Conservation (phyloP, 2,329 filamentous ascomycete genomes). For the Colletotrichum shisoi region DNA sequence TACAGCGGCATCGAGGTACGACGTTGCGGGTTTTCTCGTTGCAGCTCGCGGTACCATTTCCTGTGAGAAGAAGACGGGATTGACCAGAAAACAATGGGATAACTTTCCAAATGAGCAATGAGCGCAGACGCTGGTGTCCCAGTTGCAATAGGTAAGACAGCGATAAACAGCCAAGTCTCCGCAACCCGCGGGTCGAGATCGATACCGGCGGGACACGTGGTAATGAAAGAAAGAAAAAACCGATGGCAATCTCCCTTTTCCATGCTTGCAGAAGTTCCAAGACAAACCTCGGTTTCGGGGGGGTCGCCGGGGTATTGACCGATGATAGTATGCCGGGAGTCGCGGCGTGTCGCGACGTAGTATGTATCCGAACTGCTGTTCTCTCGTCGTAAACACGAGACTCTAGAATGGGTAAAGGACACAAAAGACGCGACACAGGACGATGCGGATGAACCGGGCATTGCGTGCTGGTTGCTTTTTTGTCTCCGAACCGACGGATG, state of each 20-base stretch:
- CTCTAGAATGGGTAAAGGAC: neutral
- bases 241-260: slow-evolving; percentile 7
- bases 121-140: neutral
- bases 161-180: slow-evolving; percentile 9
- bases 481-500: neutral
- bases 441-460: slow-evolving; percentile 4
- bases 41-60: neutral
- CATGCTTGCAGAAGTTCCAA: slow-evolving; percentile 11
- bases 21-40: neutral
- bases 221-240: neutral
- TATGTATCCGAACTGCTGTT: too few relatives aligned
- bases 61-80: neutral
- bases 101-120: neutral
- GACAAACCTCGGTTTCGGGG: neutral
- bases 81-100: neutral
- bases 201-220: slow-evolving; percentile 33
- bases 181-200: slow-evolving; percentile 23
- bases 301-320: neutral
- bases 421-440: neutral
- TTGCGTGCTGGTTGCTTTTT: slow-evolving; percentile 5
- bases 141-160: slow-evolving; percentile 3
- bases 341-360: neutral
- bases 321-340: too few relatives aligned
- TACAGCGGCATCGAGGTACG: neutral
- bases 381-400: neutral